phyloP scores from a whole-genome alignment of 139 green algal species.

The Tetraselmis chui region DNA sequence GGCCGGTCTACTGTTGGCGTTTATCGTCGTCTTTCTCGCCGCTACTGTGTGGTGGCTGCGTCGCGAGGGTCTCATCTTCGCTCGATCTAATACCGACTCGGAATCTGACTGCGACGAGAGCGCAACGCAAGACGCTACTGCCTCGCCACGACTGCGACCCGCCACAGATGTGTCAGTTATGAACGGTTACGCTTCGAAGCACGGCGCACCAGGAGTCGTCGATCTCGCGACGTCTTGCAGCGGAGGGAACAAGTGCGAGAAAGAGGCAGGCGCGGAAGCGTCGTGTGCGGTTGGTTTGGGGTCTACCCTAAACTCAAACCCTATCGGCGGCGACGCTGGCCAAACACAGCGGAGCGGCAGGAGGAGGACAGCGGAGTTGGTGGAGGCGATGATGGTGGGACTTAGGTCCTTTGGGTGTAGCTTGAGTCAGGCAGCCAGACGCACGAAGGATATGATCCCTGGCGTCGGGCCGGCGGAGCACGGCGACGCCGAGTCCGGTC shows the following conservation, averaged over 20 bases:
- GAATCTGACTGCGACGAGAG: no score
- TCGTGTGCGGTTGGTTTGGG: not conserved
- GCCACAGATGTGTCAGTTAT: no score
- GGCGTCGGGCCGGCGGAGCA: not conserved
- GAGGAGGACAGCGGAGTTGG: no score
- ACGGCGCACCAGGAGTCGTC: no score
- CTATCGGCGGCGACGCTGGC: no score
- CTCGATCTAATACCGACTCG: not conserved
- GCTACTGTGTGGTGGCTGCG: not conserved
- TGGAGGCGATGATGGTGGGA: no score
- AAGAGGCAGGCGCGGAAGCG: not conserved
- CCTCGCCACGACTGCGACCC: no score
- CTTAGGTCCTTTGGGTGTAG: not conserved
- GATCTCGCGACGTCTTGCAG: no score
- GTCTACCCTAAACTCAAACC: no score
- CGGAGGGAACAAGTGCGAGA: not conserved
- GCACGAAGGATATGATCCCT: not conserved
- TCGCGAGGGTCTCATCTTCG: not conserved
- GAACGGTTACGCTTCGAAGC: no score
- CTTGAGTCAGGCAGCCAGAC: not conserved
- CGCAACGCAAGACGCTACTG: no score
- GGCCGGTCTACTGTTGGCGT: not conserved
- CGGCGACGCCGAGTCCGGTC: not conserved
- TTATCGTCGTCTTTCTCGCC: not conserved
- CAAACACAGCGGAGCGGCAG: no score